These are phyloP conservation scores for Phlyctochytrium arcticum DNA, from an alignment of 192 early-diverging fungal species.

Conservation along the genomic window DNA sequence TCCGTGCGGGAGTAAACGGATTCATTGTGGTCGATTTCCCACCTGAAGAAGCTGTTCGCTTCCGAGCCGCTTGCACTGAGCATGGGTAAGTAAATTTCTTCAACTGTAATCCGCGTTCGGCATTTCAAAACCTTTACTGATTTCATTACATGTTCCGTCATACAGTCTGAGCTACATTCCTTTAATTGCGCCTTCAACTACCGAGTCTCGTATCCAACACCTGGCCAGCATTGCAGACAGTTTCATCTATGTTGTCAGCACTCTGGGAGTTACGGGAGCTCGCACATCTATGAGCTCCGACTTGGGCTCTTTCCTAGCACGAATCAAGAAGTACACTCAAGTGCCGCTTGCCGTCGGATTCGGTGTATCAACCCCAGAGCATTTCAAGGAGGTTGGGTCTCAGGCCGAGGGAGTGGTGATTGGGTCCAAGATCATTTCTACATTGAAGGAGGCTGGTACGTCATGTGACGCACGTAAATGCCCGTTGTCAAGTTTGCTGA, in stretches of 20 bases:
- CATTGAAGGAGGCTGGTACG: conserved; percentile 58
- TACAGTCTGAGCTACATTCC: conserved; percentile 78
- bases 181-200: conserved; percentile 90
- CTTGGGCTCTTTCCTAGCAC: conserved; percentile 66
- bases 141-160: too few relatives aligned
- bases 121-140: too few relatives aligned
- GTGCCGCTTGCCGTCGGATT: conserved; percentile 95
- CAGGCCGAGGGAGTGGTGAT: conserved; percentile 96
- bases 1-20: conserved; percentile 82
- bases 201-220: conserved; percentile 72
- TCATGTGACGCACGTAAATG: too few relatives aligned
- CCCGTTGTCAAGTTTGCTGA: background rate
- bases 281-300: conserved; percentile 59
- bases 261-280: conserved; percentile 92
- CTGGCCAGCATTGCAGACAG: conserved; percentile 80
- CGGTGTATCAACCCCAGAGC: conserved; percentile 86
- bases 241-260: conserved; percentile 95
- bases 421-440: conserved; percentile 84
- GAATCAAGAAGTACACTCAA: conserved; percentile 75
- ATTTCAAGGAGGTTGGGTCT: conserved; percentile 78
- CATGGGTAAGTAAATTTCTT: conserved; percentile 44
- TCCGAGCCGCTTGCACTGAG: conserved; percentile 71
- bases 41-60: conserved; percentile 88
- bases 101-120: background rate
- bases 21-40: conserved; percentile 98